Conservation (phyloP, 2,329 filamentous ascomycete species). For the Aspergillus eucalypticola region DNA sequence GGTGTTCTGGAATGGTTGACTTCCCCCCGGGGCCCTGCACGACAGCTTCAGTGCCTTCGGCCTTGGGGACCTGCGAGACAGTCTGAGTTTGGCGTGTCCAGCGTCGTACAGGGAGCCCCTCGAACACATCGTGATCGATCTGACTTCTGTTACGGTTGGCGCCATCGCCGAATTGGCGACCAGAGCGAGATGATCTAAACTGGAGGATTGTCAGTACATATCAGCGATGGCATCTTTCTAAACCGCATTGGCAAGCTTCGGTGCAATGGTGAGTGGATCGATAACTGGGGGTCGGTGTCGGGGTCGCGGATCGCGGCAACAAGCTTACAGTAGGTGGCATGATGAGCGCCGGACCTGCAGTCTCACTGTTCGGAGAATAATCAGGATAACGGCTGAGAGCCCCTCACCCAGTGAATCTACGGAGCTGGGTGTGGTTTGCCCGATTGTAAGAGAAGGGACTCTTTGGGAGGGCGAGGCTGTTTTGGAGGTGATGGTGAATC, state of each 20-base stretch:
- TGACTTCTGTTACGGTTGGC: slow-evolving; percentile 47
- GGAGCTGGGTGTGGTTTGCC: slow-evolving; percentile 1
- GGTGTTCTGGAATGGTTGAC: slow-evolving; percentile 65
- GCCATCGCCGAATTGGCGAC: slow-evolving; percentile 56
- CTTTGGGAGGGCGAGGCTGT: neutral
- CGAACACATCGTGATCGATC: slow-evolving; percentile 65
- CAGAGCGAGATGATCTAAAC: slow-evolving; percentile 59
- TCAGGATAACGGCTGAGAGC: neutral
- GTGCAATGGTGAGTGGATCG: neutral
- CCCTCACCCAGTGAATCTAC: neutral
- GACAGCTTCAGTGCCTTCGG: slow-evolving; percentile 55
- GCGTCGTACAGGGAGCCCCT: slow-evolving; percentile 84
- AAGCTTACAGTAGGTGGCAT: slow-evolving; percentile 40
- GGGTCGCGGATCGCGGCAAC: slow-evolving; percentile 13
- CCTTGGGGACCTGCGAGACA: slow-evolving; percentile 65
- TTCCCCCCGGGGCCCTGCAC: slow-evolving; percentile 30
- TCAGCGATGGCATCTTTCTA: neutral
- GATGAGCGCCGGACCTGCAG: slow-evolving; percentile 18
- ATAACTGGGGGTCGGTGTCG: neutral
- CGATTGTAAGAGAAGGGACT: neutral
- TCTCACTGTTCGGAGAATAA: slow-evolving; percentile 11
- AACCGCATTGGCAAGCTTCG: neutral
- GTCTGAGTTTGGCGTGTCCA: slow-evolving; percentile 75
- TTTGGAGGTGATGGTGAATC: neutral
- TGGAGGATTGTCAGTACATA: slow-evolving; percentile 30